Percentiles rank a stretch among this genome's conserved stretches.
These are phyloP conservation scores for Setaria viridis DNA, from an alignment of 202 grass and related monocot species.

Conservation along the genomic window DNA sequence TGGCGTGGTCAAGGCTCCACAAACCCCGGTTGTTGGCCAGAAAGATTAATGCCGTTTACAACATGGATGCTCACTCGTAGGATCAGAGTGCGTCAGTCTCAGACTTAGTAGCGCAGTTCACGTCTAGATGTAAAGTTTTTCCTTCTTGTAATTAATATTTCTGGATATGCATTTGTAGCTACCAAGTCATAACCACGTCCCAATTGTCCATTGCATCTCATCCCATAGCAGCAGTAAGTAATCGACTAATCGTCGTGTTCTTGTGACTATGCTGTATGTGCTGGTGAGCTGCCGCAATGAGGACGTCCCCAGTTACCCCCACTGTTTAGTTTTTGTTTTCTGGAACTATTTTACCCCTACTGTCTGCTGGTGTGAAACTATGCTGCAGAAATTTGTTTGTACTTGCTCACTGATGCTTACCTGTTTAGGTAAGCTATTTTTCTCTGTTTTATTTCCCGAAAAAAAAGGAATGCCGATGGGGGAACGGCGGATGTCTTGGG, in stretches of 20 bases:
- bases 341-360: not conserved
- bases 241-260: not conserved
- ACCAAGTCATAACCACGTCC: not conserved
- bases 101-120: not conserved
- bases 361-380: not conserved
- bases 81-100: not conserved
- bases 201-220: not conserved
- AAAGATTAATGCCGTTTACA: not conserved
- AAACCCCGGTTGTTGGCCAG: not conserved
- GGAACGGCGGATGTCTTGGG: not conserved
- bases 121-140: slow-evolving; percentile 29
- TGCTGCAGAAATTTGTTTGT: not conserved
- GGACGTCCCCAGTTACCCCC: not conserved
- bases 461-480: not conserved
- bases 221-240: not conserved
- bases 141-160: slow-evolving; percentile 14
- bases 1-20: not conserved
- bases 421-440: not conserved
- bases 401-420: not conserved
- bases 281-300: not conserved
- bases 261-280: not conserved
- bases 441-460: not conserved
- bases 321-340: too few species aligned
- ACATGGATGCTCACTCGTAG: not conserved
- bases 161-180: slow-evolving; percentile 24